These are phyloP conservation scores for Millerozyma acaciae DNA, from an alignment of 805 yeast genomes.

Conservation along the genomic window DNA sequence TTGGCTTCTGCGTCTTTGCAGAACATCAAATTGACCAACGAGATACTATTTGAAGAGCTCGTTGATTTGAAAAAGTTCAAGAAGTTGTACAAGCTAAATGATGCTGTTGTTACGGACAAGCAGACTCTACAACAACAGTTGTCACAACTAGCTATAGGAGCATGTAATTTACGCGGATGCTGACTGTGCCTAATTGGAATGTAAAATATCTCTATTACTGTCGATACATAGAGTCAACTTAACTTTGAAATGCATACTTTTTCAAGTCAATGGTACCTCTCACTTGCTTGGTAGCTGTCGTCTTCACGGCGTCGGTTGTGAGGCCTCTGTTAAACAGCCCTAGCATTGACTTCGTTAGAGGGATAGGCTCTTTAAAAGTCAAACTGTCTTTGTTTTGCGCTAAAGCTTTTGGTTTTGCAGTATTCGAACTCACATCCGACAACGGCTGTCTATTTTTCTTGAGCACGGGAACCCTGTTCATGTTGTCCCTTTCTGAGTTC, in stretches of 20 bases:
- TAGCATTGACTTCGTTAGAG: too few relatives aligned
- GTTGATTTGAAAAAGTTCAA: conserved; percentile 28
- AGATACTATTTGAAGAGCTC: conserved; percentile 11
- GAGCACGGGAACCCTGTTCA: neutral
- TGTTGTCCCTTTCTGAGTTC: conserved; percentile 7
- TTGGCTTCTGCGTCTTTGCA: conserved; percentile 10
- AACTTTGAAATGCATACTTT: conserved; percentile 17
- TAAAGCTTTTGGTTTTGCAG: too few relatives aligned
- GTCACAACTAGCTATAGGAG: conserved; percentile 43
- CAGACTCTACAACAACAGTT: conserved; percentile 19
- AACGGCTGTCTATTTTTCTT: neutral
- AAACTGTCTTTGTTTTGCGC: too few relatives aligned
- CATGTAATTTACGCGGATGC: conserved; percentile 47
- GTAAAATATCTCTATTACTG: conserved; percentile 1
- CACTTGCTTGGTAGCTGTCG: too few relatives aligned
- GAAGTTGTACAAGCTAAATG: conserved; percentile 36
- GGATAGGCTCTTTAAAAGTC: too few relatives aligned
- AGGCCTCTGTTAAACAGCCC: too few relatives aligned
- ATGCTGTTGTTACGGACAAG: conserved; percentile 16
- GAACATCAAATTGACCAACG: conserved; percentile 21
- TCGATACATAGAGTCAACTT: neutral
- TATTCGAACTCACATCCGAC: neutral
- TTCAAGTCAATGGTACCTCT: too few relatives aligned
- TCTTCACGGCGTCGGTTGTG: too few relatives aligned
- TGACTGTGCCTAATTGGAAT: conserved; percentile 7